Evolutionary conservation across 1,284 basidiomycete species (phyloP).

Genomic region (Austropuccinia psidii): DNA sequence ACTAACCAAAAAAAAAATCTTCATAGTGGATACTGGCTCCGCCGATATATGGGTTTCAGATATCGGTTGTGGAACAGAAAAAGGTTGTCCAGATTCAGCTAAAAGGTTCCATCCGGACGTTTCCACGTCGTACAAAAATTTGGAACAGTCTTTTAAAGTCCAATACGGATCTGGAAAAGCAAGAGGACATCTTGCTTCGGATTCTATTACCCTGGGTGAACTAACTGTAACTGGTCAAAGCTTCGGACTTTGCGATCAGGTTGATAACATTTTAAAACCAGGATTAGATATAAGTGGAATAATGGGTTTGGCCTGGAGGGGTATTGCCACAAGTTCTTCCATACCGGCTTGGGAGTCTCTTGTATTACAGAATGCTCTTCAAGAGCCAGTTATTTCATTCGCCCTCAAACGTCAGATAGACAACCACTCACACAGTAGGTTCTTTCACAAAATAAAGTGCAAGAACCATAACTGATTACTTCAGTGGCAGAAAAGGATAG

Average conservation of each 20-base stretch:
- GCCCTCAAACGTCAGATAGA: constrained; percentile 2
- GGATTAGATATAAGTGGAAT: constrained; percentile 35
- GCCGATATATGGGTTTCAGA: constrained; percentile 31
- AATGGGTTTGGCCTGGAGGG: constrained; percentile 32
- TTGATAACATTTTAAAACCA: constrained; percentile 30
- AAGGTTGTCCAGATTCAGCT: constrained; percentile 24
- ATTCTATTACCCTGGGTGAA: constrained; percentile 15
- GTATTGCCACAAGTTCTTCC: constrained; percentile 33
- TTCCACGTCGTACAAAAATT: constrained; percentile 5
- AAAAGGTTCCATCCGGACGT: constrained; percentile 12
- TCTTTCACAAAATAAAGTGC: not conserved
- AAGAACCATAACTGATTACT: not conserved
- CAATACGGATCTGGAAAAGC: constrained; percentile 33
- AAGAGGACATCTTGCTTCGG: constrained; percentile 12
- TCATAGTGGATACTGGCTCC: constrained; percentile 36
- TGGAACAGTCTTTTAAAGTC: constrained; percentile 12
- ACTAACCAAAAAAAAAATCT: not conserved
- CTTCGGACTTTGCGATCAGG: constrained; percentile 26
- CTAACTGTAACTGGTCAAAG: constrained; percentile 19
- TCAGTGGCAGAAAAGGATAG: not conserved
- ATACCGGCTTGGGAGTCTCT: constrained; percentile 33
- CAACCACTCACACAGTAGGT: not conserved
- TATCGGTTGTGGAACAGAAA: not conserved
- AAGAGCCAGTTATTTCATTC: constrained; percentile 32
- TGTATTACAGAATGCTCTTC: constrained; percentile 19